phyloP scores from a whole-genome alignment of 345 rosid genomes.

The Pugionium dolabratum region DNA sequence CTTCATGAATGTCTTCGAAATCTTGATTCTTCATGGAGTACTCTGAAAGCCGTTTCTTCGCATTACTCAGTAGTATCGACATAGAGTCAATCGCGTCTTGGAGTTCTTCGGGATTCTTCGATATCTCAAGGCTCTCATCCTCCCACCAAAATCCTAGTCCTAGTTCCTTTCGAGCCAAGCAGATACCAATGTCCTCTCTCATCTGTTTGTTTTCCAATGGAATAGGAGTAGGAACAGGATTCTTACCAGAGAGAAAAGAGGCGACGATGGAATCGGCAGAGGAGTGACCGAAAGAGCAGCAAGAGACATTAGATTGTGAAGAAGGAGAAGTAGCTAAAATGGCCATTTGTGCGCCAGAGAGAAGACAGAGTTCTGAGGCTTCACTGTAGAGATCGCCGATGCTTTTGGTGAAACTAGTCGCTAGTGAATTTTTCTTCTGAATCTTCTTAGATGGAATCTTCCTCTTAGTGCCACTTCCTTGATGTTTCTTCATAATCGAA shows the following conservation, averaged over 20 bases:
- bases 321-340: conserved; percentile 15
- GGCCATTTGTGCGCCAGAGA: conserved; percentile 7
- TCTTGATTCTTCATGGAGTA: too few species aligned
- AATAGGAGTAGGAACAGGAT: not conserved
- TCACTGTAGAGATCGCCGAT: conserved; percentile 9
- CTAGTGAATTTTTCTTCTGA: not conserved
- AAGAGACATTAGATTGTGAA: not conserved
- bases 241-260: not conserved
- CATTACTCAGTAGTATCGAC: not conserved
- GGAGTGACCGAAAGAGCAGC: conserved; percentile 24
- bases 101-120: not conserved
- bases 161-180: not conserved
- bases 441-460: conserved; percentile 1
- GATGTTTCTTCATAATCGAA: too few species aligned
- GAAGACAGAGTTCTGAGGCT: conserved; percentile 15
- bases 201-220: not conserved
- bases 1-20: too few species aligned
- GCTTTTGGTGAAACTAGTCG: not conserved
- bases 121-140: not conserved
- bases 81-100: not conserved
- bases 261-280: conserved; percentile 8
- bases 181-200: conserved; percentile 11
- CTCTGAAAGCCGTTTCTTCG: not conserved
- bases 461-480: conserved; percentile 16
- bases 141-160: conserved; percentile 30